Evolutionary conservation across 2,329 filamentous ascomycete genomes (phyloP), one percentile per base, ranked within the genome.

Genomic region (Pseudogymnoascus sp.): DNA sequence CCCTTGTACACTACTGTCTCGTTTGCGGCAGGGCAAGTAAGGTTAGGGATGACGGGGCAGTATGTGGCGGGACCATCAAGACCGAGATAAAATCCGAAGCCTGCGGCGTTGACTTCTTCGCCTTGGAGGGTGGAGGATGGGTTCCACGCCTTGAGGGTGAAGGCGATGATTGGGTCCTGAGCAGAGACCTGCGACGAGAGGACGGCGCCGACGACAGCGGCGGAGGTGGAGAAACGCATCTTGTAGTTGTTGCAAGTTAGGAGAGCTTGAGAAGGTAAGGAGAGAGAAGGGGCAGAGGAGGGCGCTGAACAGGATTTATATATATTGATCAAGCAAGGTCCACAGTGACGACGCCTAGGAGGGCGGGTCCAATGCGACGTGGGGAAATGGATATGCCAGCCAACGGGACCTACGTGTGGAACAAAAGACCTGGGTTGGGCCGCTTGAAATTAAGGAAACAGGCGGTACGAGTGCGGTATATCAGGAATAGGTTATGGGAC

Each of bases 31-130:
- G 80, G 80, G 70, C 80, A 83, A n/a, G 70, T 68, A 0, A 72
- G 60, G 18, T 72, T 72, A 1, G 77, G 71, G 3, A 69, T 60
- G 2, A 68, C 65, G 0, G 82, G 82, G 71, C 82, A 85, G 74
- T 80, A 84, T 56, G 78, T 76, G 2, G 75, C 68, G 2, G 82
- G 65, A 3, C n/a, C 75, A 1, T 72, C 63, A 14, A 77, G 77
- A 23, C 80, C 81, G 36, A 84, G 73, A 68, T 73, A 83, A 75
- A 85, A 83, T 56, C 75, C 75, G 34, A 73, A 71, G 38, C 77
- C 77, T n/a, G 74, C 73, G 37, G 82, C 82, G 46, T 78, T 78
- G 65, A 84, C 70, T 12, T 73, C 67, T 12, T 73, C 70, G 18
- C 77, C 72, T 71, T 85, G 80, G 68, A 85, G 28, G 12, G 49